Percentiles rank a stretch among this genome's conserved stretches.
These are phyloP conservation scores for Dictyostelium intermedium DNA, from an alignment of 78 protist genomes.

Conservation along the genomic window DNA sequence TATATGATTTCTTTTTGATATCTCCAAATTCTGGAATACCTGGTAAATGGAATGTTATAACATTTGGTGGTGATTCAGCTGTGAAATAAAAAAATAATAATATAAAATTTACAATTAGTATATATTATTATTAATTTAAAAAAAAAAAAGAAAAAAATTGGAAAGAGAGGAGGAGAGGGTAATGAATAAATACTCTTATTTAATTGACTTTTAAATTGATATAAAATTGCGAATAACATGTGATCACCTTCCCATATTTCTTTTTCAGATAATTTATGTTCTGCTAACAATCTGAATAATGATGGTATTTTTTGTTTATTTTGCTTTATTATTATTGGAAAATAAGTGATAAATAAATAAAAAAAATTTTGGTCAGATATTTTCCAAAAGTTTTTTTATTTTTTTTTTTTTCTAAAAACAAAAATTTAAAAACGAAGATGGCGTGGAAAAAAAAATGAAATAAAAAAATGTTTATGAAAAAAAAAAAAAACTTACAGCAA, in stretches of 20 bases:
- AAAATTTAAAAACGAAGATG: neutral
- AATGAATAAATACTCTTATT: neutral
- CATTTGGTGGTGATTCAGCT: conserved; percentile 75
- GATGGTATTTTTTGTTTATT: conserved; percentile 71
- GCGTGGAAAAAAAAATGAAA: neutral
- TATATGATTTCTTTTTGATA: conserved; percentile 56
- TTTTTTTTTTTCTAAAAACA: too few relatives aligned
- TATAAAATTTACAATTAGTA: neutral
- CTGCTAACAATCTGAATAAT: conserved; percentile 74
- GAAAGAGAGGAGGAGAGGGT: neutral
- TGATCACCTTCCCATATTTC: conserved; percentile 81
- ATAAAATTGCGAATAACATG: conserved; percentile 47
- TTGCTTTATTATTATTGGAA: neutral
- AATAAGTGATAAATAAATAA: neutral
- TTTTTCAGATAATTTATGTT: conserved; percentile 65
- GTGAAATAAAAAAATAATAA: neutral
- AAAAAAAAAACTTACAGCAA: conserved; percentile 19
- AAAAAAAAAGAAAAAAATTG: neutral
- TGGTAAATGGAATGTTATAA: conserved; percentile 71
- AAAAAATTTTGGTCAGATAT: neutral
- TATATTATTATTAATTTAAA: too few relatives aligned
- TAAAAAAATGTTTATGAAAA: neutral
- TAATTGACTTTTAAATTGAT: conserved; percentile 74
- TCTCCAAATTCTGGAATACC: conserved; percentile 54
- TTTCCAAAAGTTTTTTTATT: neutral